Evolutionary conservation across 1,284 basidiomycete species (phyloP).

Genomic region (Papiliotrema flavescens): DNA sequence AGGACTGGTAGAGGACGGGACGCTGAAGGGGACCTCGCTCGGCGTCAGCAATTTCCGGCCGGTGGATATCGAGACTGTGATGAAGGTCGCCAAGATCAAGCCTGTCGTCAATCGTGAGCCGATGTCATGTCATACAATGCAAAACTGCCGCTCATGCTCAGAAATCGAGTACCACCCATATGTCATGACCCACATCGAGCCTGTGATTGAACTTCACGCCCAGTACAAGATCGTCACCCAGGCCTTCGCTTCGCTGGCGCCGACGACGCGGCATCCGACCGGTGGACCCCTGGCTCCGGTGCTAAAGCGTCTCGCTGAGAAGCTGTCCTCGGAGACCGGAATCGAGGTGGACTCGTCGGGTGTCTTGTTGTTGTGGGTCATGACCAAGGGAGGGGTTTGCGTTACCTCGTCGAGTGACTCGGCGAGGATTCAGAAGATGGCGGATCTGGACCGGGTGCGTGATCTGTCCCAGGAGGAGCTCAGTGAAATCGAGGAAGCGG

Average conservation of each 20-base stretch:
- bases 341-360: constrained; percentile 56
- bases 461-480: constrained; percentile 64
- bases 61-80: constrained; percentile 31
- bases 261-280: constrained; percentile 55
- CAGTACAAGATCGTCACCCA: constrained; percentile 62
- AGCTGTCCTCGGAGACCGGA: constrained; percentile 40
- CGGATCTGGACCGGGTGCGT: constrained; percentile 56
- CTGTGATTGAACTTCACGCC: constrained; percentile 57
- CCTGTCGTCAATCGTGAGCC: constrained; percentile 73
- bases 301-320: constrained; percentile 52
- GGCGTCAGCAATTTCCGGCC: constrained; percentile 44
- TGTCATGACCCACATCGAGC: constrained; percentile 59
- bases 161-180: constrained; percentile 75
- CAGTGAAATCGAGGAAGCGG: constrained; percentile 58
- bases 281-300: constrained; percentile 57
- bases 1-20: constrained; percentile 49
- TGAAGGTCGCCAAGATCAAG: constrained; percentile 54
- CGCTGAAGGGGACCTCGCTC: constrained; percentile 55
- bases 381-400: constrained; percentile 56
- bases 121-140: no score
- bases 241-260: constrained; percentile 58
- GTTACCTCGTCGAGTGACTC: constrained; percentile 68
- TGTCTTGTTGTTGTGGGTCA: constrained; percentile 61
- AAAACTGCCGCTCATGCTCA: background rate
- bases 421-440: constrained; percentile 61